Percentiles rank a stretch among this genome's conserved stretches.
These are phyloP conservation scores for Neurospora hispaniola DNA, from an alignment of 495 filamentous ascomycete genomes.

Conservation along the genomic window DNA sequence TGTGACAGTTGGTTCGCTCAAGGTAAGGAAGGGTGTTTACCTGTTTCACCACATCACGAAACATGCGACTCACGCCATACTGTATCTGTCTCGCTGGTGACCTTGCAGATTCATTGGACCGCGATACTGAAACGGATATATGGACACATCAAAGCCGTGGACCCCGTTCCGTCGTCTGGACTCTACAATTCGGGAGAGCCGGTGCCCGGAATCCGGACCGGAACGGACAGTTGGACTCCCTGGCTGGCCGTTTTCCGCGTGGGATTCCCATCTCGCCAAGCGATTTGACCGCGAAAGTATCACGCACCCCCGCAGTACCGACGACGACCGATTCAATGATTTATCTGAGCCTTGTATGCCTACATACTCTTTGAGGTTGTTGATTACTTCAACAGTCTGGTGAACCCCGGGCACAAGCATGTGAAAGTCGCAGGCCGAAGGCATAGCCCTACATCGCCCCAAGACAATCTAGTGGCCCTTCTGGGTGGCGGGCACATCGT, in stretches of 20 bases:
- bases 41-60: background rate
- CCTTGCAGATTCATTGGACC: background rate
- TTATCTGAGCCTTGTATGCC: background rate
- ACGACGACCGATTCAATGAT: background rate
- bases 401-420: background rate
- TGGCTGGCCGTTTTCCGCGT: background rate
- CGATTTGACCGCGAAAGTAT: background rate
- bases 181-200: background rate
- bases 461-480: background rate
- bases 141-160: background rate
- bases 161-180: background rate
- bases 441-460: background rate
- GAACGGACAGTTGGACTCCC: background rate
- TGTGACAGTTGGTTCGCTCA: background rate
- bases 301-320: background rate
- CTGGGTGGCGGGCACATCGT: background rate
- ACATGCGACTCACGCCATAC: background rate
- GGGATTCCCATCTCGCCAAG: background rate
- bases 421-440: background rate
- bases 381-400: background rate
- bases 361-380: background rate
- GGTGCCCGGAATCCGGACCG: background rate
- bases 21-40: background rate
- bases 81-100: background rate
- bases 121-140: background rate